Evolutionary conservation across 208 protist species (phyloP), one percentile per base, ranked within the genome.

Genomic region (Leishmania lainsoni): DNA sequence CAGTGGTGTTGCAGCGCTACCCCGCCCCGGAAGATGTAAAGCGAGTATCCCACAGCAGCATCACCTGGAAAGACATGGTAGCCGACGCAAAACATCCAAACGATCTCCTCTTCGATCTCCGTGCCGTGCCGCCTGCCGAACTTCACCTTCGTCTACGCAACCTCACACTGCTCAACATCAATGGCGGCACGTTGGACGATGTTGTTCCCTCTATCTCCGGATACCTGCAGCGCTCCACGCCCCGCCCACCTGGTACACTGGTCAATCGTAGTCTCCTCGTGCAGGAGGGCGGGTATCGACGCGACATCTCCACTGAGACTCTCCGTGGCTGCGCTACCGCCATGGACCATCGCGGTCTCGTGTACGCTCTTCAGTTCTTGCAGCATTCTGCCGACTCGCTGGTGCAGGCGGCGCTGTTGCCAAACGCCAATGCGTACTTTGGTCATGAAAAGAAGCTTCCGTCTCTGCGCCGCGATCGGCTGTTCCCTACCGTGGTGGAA

Each of bases 281-380:
- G 29, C 61, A 61, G 29, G 54, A 77, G 32, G 76, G 76, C 61
- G 81, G 85, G 32, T 45, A 80, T 75, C 90, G 90, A 6, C 86
- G 91, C 45, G 93, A 95, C 83, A 14, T 95, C 6, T 93, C 85
- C 17, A 95, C 91, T 10, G 90, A 96, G 69, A 88, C 84, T 77
- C 74, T 96, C 75, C 93, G 93, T 0, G 89, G 85, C 42, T 93
- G 90, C 75, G 91, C 90, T 16, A 76, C 86, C 26, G 58, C 93
- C 22, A 89, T 94, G 75, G 92, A 90, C 59, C 93, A 96, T 82
- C 90, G 91, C 16, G 90, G 89, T 29, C 86, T 96, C 12, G 93
- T 96, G n/a, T 96, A 95, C 77, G 83, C 88, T 26, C 68, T 87
- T n/a, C 91, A 95, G 76, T 90, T 96, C 39, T 58, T 96, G 75